Evolutionary conservation across 177 flowering plant species (phyloP).

Genomic region (Telopea speciosissima): DNA sequence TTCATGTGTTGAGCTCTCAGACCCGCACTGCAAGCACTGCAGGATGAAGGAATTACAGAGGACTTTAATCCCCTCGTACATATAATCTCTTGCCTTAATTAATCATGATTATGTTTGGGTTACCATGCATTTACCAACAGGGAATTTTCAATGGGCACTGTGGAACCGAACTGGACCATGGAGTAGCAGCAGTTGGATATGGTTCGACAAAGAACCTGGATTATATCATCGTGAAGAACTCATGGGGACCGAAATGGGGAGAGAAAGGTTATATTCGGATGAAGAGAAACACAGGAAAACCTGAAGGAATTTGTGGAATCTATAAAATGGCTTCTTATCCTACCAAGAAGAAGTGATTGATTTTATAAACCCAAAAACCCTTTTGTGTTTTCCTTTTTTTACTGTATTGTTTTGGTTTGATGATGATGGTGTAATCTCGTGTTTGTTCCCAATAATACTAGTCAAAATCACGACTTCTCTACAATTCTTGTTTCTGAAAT

Average conservation of each 20-base stretch:
- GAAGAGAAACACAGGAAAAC: conserved; percentile 73
- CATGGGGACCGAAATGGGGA: conserved; percentile 94
- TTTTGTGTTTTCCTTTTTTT: background rate
- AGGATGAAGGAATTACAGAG: too few relatives aligned
- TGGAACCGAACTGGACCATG: conserved; percentile 76
- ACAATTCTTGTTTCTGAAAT: too few relatives aligned
- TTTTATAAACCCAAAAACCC: background rate
- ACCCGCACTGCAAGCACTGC: too few relatives aligned
- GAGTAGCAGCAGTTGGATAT: conserved; percentile 87
- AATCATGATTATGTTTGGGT: too few relatives aligned
- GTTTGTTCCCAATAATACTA: background rate
- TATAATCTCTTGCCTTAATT: too few relatives aligned
- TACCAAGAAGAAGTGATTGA: conserved; percentile 39
- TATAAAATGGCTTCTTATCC: conserved; percentile 86
- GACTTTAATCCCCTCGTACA: too few relatives aligned
- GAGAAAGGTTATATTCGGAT: conserved; percentile 79
- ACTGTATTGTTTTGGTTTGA: background rate
- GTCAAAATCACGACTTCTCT: too few relatives aligned
- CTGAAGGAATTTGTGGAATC: conserved; percentile 80
- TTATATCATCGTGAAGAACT: conserved; percentile 82
- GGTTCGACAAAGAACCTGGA: conserved; percentile 54
- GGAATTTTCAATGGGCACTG: conserved; percentile 79
- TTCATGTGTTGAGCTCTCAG: conserved; percentile 6
- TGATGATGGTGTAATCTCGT: background rate
- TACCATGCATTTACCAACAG: conserved; percentile 34